Base-by-base conservation (phyloP, 805 yeast genomes). In the Kuraishia hungarica region DNA sequence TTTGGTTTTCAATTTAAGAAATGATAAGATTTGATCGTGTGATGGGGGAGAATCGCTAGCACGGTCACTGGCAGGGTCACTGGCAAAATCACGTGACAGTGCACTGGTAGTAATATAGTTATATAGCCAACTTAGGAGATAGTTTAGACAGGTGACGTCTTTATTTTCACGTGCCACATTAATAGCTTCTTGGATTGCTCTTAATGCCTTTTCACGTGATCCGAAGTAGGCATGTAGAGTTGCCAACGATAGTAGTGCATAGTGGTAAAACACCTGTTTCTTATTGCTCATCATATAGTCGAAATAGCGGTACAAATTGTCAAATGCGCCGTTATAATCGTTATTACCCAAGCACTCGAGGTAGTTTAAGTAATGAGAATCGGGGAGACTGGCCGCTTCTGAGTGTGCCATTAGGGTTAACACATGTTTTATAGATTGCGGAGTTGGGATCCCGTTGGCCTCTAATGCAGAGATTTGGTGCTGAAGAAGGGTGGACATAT, bases 171-270 rank as follows among this genome's bases (percentile, higher is more conserved):
- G 73, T 0, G 97, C 97, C 2, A 91, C 90, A 6, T 87, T 76
- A 2, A 90, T 86, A 0, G 97, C 94, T 66, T 91, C 97, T 58
- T 87, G 89, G 8, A 90, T 87, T 1, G 96, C 86, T 59, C 85
- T 77, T 15, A 89, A 66, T 0, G 97, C 96, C 57, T 86, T 86
- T 13, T 76, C 77, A 58, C 79, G 79, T 55, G 84, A 82, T 28
- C 84, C 83, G 65, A 86, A 87, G 53, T 79, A 80, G 22, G 86
- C 84, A 60, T 89, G 90, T 48, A 88, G 69, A 0, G 87, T 75
- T 0, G 94, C 96, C 51, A 86, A 70, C 1, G 87, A 83, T 20
- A 89, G 73, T 35, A 89, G 71, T 0, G 96, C 92, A 66, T 86
- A 85, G 63, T 89, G 96, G 62, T 87, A 89, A 60, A 82, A 83